These are phyloP conservation scores for Penicillium diatomitis DNA, from an alignment of 495 filamentous ascomycete species.

Conservation along the genomic window DNA sequence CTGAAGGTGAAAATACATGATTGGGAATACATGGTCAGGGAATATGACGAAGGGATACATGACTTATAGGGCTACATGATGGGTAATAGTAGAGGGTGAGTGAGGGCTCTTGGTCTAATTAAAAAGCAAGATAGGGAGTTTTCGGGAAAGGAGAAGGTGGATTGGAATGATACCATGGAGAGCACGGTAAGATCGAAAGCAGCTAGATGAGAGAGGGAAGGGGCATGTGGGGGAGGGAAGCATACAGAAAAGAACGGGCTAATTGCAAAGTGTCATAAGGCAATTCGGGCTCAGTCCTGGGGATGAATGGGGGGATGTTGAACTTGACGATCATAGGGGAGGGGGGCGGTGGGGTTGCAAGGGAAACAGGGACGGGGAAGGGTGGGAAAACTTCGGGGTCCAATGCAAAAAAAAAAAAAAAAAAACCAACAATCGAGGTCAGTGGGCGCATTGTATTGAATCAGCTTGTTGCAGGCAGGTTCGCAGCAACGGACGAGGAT, in stretches of 20 bases:
- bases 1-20: conserved; percentile 18
- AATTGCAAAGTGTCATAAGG: conserved; percentile 18
- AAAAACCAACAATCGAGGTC: too few species aligned
- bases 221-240: conserved; percentile 28
- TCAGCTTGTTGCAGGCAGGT: too few species aligned
- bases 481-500: too few species aligned
- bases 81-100: conserved; percentile 25
- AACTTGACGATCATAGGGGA: too few species aligned
- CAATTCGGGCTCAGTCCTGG: conserved; percentile 1
- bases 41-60: conserved; percentile 29
- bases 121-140: conserved; percentile 23
- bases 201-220: conserved; percentile 15
- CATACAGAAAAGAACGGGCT: neutral
- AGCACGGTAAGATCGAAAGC: conserved; percentile 9
- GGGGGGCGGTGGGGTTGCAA: too few species aligned
- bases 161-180: conserved; percentile 1
- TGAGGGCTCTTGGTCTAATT: conserved; percentile 37
- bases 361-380: conserved; percentile 2
- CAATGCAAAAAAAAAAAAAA: neutral
- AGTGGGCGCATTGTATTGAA: too few species aligned
- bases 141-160: neutral
- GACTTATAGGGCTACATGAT: conserved; percentile 44
- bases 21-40: conserved; percentile 4
- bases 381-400: conserved; percentile 3
- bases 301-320: conserved; percentile 1